Conservation (phyloP, 2,329 filamentous ascomycete genomes). For the Penicillium brevicompactum region DNA sequence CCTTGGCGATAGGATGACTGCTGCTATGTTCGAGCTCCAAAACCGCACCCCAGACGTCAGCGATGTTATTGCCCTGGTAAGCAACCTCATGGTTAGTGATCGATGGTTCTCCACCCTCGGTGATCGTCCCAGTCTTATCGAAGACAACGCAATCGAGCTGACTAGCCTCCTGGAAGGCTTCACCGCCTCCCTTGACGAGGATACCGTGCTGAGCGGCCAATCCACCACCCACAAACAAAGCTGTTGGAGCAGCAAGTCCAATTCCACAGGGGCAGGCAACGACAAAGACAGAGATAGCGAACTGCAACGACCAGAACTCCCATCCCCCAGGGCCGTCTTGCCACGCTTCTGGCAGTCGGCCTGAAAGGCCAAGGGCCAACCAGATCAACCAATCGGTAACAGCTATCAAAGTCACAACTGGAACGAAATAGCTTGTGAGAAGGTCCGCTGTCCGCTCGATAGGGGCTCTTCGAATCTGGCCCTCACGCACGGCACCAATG, state of each 20-base stretch:
- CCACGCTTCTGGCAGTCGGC: constrained; percentile 50
- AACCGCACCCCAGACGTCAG: constrained; percentile 46
- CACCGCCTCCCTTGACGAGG: constrained; percentile 77
- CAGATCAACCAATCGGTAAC: constrained; percentile 48
- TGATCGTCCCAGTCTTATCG: no score
- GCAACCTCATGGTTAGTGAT: constrained; percentile 51
- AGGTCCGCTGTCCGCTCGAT: constrained; percentile 49
- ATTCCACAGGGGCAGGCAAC: no score
- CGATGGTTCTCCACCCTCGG: constrained; percentile 59
- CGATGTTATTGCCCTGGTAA: constrained; percentile 24
- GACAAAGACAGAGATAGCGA: no score
- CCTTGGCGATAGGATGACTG: constrained; percentile 59
- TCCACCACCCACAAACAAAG: constrained; percentile 78
- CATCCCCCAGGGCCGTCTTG: constrained; percentile 41
- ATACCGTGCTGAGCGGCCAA: constrained; percentile 79
- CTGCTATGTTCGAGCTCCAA: constrained; percentile 57
- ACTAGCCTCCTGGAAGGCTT: constrained; percentile 81
- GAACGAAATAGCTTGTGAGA: constrained; percentile 50
- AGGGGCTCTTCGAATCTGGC: constrained; percentile 49
- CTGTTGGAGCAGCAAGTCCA: no score
- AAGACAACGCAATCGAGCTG: constrained; percentile 72
- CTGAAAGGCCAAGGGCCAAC: constrained; percentile 46
- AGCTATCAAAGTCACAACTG: constrained; percentile 48
- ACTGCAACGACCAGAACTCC: no score
- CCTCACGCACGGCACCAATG: constrained; percentile 49